Percentiles rank a stretch among this genome's conserved stretches.
These are phyloP conservation scores for Albizia julibrissin DNA, from an alignment of 306 rosid species.

Conservation along the genomic window DNA sequence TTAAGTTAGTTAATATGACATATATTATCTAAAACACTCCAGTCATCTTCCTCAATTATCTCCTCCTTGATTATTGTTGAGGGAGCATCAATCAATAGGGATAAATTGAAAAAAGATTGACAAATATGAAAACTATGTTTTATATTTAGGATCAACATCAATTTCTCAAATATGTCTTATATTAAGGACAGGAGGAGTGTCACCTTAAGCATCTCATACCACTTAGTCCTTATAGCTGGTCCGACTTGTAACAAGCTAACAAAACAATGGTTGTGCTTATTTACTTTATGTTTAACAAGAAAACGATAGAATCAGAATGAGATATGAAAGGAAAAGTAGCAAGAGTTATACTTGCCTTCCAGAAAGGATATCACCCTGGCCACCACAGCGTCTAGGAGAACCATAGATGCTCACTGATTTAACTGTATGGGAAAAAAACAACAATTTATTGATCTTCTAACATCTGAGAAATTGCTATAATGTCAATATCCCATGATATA, in stretches of 20 bases:
- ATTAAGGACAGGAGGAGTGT: no score
- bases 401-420: constrained; percentile 78
- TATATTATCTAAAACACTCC: no score
- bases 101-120: no score
- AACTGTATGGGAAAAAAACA: constrained; percentile 50
- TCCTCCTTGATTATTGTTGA: no score
- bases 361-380: constrained; percentile 95
- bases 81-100: no score
- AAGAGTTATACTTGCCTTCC: constrained; percentile 72
- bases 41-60: no score
- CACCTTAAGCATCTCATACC: not conserved
- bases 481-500: not conserved
- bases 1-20: no score
- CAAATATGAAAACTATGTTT: no score
- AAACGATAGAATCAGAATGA: not conserved
- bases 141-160: no score
- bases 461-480: not conserved
- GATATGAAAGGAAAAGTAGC: constrained; percentile 14
- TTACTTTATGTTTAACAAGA: not conserved
- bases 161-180: no score
- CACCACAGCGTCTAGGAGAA: constrained; percentile 93
- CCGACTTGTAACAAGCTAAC: not conserved
- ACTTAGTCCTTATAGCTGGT: not conserved
- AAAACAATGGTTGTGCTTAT: not conserved
- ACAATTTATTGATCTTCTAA: constrained; percentile 24